Conservation (phyloP, 257 asterid species). For the Orobanche coerulescens region DNA sequence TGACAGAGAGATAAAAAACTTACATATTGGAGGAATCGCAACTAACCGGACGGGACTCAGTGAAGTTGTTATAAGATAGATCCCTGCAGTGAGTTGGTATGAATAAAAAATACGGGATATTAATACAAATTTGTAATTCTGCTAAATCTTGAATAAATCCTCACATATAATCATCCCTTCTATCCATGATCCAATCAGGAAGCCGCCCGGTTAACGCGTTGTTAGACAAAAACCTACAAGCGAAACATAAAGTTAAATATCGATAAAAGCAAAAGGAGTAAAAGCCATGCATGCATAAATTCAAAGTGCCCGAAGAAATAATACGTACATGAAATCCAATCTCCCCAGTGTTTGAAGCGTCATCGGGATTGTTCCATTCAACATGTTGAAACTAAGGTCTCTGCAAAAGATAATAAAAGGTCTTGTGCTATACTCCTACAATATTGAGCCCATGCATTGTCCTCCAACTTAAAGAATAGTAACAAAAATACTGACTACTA, state of each 20-base stretch:
- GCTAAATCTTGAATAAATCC: slow-evolving; percentile 14
- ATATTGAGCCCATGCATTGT: too few relatives aligned
- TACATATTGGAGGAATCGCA: slow-evolving; percentile 52
- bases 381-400: slow-evolving; percentile 73
- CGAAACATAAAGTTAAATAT: slow-evolving; percentile 3
- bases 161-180: slow-evolving; percentile 39
- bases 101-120: not conserved
- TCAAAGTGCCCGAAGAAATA: not conserved
- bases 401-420: too few relatives aligned
- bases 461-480: too few relatives aligned
- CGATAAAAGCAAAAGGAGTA: slow-evolving; percentile 5
- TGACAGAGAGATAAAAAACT: too few relatives aligned
- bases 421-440: too few relatives aligned
- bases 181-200: slow-evolving; percentile 48
- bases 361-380: slow-evolving; percentile 49
- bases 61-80: slow-evolving; percentile 77
- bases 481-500: too few relatives aligned
- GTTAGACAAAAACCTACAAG: slow-evolving; percentile 59
- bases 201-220: slow-evolving; percentile 63
- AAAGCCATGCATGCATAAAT: not conserved
- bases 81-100: slow-evolving; percentile 51
- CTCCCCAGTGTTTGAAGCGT: slow-evolving; percentile 17
- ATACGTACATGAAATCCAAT: slow-evolving; percentile 37
- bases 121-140: not conserved
- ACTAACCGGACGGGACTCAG: slow-evolving; percentile 23